phyloP scores from a whole-genome alignment of 1,284 basidiomycete species.

The Cystobasidium sp. region DNA sequence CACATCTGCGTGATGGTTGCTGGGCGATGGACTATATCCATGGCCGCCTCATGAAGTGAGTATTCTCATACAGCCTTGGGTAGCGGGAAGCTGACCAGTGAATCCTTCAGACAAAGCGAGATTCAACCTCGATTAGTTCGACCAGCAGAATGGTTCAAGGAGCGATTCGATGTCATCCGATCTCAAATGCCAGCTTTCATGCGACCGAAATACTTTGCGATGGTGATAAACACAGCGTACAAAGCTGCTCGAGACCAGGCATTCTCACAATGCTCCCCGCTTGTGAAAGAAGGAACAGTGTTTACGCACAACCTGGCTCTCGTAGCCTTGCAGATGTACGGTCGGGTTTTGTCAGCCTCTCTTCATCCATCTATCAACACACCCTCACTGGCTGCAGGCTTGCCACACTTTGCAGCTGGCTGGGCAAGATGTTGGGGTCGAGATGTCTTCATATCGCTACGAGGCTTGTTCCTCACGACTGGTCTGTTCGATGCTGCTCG shows the following conservation, averaged over 20 bases:
- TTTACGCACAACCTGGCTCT: conserved; percentile 88
- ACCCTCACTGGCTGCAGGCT: conserved; percentile 86
- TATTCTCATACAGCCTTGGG: conserved; percentile 41
- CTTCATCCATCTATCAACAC: conserved; percentile 68
- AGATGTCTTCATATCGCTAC: conserved; percentile 65
- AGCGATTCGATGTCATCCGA: conserved; percentile 79
- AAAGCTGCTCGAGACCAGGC: conserved; percentile 79
- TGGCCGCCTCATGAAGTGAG: conserved; percentile 72
- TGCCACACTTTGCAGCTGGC: conserved; percentile 85
- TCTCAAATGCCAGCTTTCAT: conserved; percentile 76
- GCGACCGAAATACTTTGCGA: conserved; percentile 89
- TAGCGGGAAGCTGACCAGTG: not conserved
- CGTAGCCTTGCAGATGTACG: conserved; percentile 88
- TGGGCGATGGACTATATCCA: conserved; percentile 89
- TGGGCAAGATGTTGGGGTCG: conserved; percentile 98
- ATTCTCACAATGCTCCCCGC: conserved; percentile 83
- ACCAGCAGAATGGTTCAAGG: conserved; percentile 79
- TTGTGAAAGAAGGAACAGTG: conserved; percentile 78
- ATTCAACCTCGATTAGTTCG: conserved; percentile 69
- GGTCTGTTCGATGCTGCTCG: conserved; percentile 84
- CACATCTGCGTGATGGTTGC: conserved; percentile 77
- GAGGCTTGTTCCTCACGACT: conserved; percentile 84
- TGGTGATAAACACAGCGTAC: conserved; percentile 85
- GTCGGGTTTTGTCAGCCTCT: conserved; percentile 82
- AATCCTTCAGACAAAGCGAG: conserved; percentile 65